These are phyloP conservation scores for Dothideomycetes sp. DNA, from an alignment of 2,329 filamentous ascomycete species.

Conservation along the genomic window DNA sequence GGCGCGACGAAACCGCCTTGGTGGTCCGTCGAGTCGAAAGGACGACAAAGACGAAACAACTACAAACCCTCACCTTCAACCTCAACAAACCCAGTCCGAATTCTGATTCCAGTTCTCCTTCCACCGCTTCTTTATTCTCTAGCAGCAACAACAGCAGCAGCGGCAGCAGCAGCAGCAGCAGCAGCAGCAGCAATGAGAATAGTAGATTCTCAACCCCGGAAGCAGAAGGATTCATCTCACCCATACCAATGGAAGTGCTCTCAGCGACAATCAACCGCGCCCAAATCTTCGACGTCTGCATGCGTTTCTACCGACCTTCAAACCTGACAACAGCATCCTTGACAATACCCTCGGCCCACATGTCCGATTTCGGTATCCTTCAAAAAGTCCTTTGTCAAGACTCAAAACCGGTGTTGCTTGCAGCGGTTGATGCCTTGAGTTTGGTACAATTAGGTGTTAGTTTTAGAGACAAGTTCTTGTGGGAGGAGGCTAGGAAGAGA, in stretches of 20 bases:
- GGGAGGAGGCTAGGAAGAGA: constrained; percentile 19
- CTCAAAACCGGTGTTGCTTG: constrained; percentile 17
- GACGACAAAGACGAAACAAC: too few species aligned
- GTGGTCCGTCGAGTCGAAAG: too few species aligned
- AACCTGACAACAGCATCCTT: constrained; percentile 5
- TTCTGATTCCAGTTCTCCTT: too few species aligned
- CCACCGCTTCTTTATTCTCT: too few species aligned
- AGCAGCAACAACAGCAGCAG: background rate
- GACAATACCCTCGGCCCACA: constrained; percentile 6
- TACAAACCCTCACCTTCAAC: too few species aligned
- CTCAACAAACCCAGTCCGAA: too few species aligned
- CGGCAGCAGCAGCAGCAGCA: constrained; percentile 6
- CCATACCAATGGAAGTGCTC: too few species aligned
- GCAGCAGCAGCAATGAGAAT: constrained; percentile 9
- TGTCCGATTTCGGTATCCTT: constrained; percentile 4
- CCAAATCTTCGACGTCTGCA: constrained; percentile 22
- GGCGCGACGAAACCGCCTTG: constrained; percentile 25
- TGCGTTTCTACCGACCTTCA: constrained; percentile 24
- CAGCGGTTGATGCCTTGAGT: constrained; percentile 23
- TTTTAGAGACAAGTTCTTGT: constrained; percentile 19
- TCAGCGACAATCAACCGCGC: too few species aligned
- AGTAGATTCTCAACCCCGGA: too few species aligned
- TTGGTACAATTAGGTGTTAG: constrained; percentile 23
- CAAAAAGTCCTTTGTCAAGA: constrained; percentile 2
- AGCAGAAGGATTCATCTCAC: too few species aligned